A percentile compares a stretch with the other conserved stretches of the same genome.
Conservation (phyloP, 2,329 filamentous ascomycete genomes). For the Phaeosphaeria sp. region DNA sequence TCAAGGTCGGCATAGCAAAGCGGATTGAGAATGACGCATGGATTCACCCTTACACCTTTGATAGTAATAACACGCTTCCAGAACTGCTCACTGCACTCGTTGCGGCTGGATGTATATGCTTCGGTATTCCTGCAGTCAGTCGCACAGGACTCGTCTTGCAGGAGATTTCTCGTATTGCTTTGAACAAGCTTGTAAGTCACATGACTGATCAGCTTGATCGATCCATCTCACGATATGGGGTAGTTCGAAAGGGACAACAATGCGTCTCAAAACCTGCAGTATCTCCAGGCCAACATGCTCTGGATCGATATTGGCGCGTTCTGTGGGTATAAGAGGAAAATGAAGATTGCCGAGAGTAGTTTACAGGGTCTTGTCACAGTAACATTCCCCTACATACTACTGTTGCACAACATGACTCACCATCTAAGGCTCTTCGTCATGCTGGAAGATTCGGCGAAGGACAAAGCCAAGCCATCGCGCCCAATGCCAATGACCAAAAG, state of each 20-base stretch:
- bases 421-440: slow-evolving; percentile 51
- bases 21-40: slow-evolving; percentile 40
- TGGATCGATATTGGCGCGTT: slow-evolving; percentile 61
- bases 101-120: slow-evolving; percentile 41
- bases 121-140: slow-evolving; percentile 39
- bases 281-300: slow-evolving; percentile 59
- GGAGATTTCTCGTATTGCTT: slow-evolving; percentile 39
- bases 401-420: background rate
- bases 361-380: slow-evolving; percentile 58
- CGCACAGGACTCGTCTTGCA: slow-evolving; percentile 38
- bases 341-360: slow-evolving; percentile 64
- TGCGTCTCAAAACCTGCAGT: slow-evolving; percentile 53
- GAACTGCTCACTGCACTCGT: slow-evolving; percentile 38
- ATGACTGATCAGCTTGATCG: background rate
- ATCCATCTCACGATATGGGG: background rate
- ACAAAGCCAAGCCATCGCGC: slow-evolving; percentile 57
- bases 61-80: slow-evolving; percentile 25
- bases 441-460: slow-evolving; percentile 63
- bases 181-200: slow-evolving; percentile 22
- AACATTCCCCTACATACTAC: background rate
- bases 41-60: slow-evolving; percentile 42
- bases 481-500: slow-evolving; percentile 58
- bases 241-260: slow-evolving; percentile 36
- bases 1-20: slow-evolving; percentile 42
- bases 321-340: slow-evolving; percentile 63